Percentiles rank a stretch among this genome's conserved stretches.
Conservation (phyloP, 1,284 basidiomycete species). For the Somion occarium region DNA sequence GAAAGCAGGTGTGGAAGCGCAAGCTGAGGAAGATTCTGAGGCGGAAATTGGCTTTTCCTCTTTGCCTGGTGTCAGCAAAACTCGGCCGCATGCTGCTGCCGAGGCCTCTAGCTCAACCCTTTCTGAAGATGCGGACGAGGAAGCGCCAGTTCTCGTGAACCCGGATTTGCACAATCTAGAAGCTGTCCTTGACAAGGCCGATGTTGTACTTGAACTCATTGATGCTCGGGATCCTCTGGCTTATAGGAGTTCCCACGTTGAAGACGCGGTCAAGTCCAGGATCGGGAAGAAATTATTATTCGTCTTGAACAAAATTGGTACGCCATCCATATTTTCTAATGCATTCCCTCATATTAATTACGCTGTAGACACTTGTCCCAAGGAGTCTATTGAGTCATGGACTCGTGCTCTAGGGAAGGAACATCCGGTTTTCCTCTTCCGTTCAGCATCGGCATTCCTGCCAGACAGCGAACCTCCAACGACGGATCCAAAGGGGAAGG, state of each 20-base stretch:
- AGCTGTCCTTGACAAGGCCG: slow-evolving; percentile 76
- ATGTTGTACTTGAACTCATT: slow-evolving; percentile 82
- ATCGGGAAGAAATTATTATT: slow-evolving; percentile 60
- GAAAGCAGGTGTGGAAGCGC: slow-evolving; percentile 23
- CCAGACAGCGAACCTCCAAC: slow-evolving; percentile 33
- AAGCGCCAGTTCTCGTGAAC: slow-evolving; percentile 59
- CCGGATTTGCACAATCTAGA: slow-evolving; percentile 64
- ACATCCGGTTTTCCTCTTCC: slow-evolving; percentile 78
- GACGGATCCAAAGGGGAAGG: slow-evolving; percentile 36
- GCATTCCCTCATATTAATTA: background rate
- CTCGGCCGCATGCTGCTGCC: slow-evolving; percentile 21
- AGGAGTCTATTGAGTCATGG: slow-evolving; percentile 80
- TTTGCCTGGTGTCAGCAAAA: slow-evolving; percentile 16
- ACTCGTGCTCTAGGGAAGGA: slow-evolving; percentile 60
- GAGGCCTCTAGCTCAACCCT: slow-evolving; percentile 11
- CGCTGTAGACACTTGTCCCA: slow-evolving; percentile 74
- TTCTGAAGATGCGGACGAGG: slow-evolving; percentile 33
- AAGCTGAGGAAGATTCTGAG: slow-evolving; percentile 29
- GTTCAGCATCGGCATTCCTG: slow-evolving; percentile 67
- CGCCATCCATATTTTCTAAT: slow-evolving; percentile 23
- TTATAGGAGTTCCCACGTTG: slow-evolving; percentile 62
- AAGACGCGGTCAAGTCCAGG: slow-evolving; percentile 47
- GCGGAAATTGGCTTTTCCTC: slow-evolving; percentile 10
- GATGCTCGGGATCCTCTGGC: slow-evolving; percentile 83
- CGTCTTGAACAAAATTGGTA: slow-evolving; percentile 86